Base-by-base conservation (phyloP, 2,329 filamentous ascomycete genomes). In the Botrytis byssoidea region DNA sequence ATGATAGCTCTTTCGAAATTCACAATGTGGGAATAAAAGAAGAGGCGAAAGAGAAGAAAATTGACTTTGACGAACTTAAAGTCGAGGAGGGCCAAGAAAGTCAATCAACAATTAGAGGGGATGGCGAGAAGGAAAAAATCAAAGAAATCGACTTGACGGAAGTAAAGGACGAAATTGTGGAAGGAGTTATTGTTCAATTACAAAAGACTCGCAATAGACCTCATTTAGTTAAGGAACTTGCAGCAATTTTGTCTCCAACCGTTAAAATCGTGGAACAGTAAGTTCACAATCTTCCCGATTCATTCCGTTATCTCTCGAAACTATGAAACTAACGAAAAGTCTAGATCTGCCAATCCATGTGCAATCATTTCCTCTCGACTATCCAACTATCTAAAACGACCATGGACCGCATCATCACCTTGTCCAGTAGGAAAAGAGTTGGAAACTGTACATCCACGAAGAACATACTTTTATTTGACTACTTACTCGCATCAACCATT, bases 391-490 rank as follows among this genome's bases (percentile, higher is more conserved):
- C 87, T 98, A 80, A 97, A 97, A 85, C 93, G 96, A 77, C 84
- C 93, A 72, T 92, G 92, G 95, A 93, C 90, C 42, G 89, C 92
- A 12, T 84, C 91, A 70, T 87, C 91, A 69, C 93, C 92, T 71
- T 98, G 96, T 83, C 95, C 96, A 5, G 85, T 98, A 72, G 93
- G 93, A 70, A 98, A 98, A 84, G 94, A 97, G 83, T 89, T 98
- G 72, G 94, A 98, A 82, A 91, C 93, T 59, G 92, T 95, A 60
- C 95, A 98, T 82, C 96, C 96, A 32, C 92, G 95, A 81, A 93
- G 96, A 83, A 95, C 97, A 65, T 98, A 97, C 86, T 98, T 97
- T 84, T 98, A 95, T 84, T 89, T 99, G 74, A 97, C 94, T 57
- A 97, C 93, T n/a, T 92, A 88, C 80, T 90, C 93, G 65, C 93